Evolutionary conservation across 225 moss, liverwort and hornwort species (phyloP), one percentile per base, ranked within the genome.

Genomic region (Asterella californica): DNA sequence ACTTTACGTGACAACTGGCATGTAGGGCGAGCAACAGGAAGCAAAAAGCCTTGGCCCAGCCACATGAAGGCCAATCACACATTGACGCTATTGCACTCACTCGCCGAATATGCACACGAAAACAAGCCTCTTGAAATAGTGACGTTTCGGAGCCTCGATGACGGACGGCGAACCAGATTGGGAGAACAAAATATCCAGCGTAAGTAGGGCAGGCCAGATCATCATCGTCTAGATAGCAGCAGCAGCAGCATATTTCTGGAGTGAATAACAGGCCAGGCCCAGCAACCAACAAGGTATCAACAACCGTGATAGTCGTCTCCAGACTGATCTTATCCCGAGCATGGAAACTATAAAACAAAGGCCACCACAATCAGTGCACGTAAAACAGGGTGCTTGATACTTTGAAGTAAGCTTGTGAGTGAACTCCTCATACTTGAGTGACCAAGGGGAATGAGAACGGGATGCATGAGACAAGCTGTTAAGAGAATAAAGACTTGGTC

Each of bases 161-260:
- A 75, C 27, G 72, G 69, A 76, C 70, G 81, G 81, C 78, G 82
- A 82, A 72, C 78, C 79, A 87, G 75, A 87, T 74, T 80, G 83
- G 69, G 42, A 87, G 77, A 74, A 87, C 82, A 88, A 77, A 88
- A 85, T 80, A 85, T 83, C 84, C 87, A 88, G 84, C 81, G 80
- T 72, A 80, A 88, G 81, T 54, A 87, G 85, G 75, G 82, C 80
- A 88, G 83, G 80, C 81, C 80, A 84, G 81, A 86, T 80, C 79
- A 77, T 74, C 86, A 86, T 84, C 82, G 68, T 83, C 78, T 79
- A 85, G 79, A 78, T 68, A 83, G 67, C 82, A 86, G 79, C 91
- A 87, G 90, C 91, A 89, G 89, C 94, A 92, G 89, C 94, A 91
- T 86, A 83, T 83, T 78, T 96, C 94, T 92, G 94, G 90, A 92